Percentiles rank a stretch among this genome's conserved stretches.
These are phyloP conservation scores for Epithele typhae DNA, from an alignment of 768 basidiomycete genomes.

Conservation along the genomic window DNA sequence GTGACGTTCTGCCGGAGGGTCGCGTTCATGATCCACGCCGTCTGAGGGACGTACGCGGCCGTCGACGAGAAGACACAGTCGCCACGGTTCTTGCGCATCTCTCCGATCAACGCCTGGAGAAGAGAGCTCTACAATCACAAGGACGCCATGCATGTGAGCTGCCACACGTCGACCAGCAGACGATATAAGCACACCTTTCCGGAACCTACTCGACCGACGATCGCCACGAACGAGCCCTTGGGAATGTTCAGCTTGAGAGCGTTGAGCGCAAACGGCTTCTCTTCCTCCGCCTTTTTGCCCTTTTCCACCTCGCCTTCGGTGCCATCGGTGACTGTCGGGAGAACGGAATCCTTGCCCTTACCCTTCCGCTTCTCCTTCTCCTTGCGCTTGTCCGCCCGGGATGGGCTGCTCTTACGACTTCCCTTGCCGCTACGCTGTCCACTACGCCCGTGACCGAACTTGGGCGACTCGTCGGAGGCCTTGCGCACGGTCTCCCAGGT, in stretches of 20 bases:
- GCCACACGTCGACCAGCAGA: background rate
- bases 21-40: constrained; percentile 63
- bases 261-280: constrained; percentile 55
- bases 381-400: background rate
- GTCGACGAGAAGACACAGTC: constrained; percentile 45
- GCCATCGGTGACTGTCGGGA: constrained; percentile 11
- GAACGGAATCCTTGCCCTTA: constrained; percentile 17
- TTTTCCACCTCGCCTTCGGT: constrained; percentile 13
- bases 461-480: constrained; percentile 2
- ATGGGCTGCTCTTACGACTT: too few relatives aligned
- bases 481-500: constrained; percentile 73
- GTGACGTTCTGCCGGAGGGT: constrained; percentile 71
- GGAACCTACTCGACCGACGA: constrained; percentile 72
- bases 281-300: constrained; percentile 27
- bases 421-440: constrained; percentile 15
- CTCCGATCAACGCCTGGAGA: constrained; percentile 73
- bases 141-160: too few relatives aligned
- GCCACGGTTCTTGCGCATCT: constrained; percentile 74
- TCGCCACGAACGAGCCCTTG: constrained; percentile 73
- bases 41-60: constrained; percentile 56
- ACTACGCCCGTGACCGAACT: constrained; percentile 1
- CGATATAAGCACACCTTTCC: constrained; percentile 47
- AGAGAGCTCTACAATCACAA: constrained; percentile 47
- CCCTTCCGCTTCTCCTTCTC: constrained; percentile 4
- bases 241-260: constrained; percentile 67